These are phyloP conservation scores for Trametes punicea DNA, from an alignment of 768 basidiomycete species.

Conservation along the genomic window DNA sequence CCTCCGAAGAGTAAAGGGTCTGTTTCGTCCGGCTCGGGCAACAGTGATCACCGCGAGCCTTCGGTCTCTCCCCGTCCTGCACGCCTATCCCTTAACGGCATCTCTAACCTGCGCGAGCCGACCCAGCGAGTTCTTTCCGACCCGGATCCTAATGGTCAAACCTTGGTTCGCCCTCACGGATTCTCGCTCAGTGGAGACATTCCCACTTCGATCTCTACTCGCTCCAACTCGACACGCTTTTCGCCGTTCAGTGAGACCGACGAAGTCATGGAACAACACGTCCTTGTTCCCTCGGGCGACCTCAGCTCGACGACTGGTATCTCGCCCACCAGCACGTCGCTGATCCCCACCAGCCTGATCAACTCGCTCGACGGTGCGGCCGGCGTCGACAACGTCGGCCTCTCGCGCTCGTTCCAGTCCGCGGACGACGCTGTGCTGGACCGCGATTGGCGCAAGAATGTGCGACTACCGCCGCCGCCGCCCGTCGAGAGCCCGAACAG, in stretches of 20 bases:
- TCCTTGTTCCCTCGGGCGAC: slow-evolving; percentile 15
- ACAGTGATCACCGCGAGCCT: slow-evolving; percentile 15
- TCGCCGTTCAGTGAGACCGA: slow-evolving; percentile 53
- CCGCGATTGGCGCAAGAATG: slow-evolving; percentile 45
- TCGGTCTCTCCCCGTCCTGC: slow-evolving; percentile 26
- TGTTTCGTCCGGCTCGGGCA: slow-evolving; percentile 18
- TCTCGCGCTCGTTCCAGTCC: slow-evolving; percentile 48
- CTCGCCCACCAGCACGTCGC: slow-evolving; percentile 44
- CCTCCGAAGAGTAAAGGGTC: slow-evolving; percentile 15
- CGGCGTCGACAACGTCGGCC: slow-evolving; percentile 23
- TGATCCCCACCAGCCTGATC: slow-evolving; percentile 56
- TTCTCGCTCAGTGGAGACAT: slow-evolving; percentile 40
- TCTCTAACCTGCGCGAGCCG: slow-evolving; percentile 27
- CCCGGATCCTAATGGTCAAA: slow-evolving; percentile 18
- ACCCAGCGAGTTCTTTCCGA: slow-evolving; percentile 4
- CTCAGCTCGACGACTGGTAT: slow-evolving; percentile 29
- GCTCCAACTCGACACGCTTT: slow-evolving; percentile 37
- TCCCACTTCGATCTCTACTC: slow-evolving; percentile 29
- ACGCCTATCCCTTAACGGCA: slow-evolving; percentile 24
- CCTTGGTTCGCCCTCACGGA: slow-evolving; percentile 34
- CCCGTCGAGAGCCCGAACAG: slow-evolving; percentile 27
- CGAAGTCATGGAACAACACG: slow-evolving; percentile 9
- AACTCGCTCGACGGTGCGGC: slow-evolving; percentile 44
- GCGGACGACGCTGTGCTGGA: slow-evolving; percentile 52
- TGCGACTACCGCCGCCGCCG: slow-evolving; percentile 20